A percentile compares a stretch with the other conserved stretches of the same genome.
These are phyloP conservation scores for Clarireedia monteithiana DNA, from an alignment of 2,329 filamentous ascomycete species.

Conservation along the genomic window DNA sequence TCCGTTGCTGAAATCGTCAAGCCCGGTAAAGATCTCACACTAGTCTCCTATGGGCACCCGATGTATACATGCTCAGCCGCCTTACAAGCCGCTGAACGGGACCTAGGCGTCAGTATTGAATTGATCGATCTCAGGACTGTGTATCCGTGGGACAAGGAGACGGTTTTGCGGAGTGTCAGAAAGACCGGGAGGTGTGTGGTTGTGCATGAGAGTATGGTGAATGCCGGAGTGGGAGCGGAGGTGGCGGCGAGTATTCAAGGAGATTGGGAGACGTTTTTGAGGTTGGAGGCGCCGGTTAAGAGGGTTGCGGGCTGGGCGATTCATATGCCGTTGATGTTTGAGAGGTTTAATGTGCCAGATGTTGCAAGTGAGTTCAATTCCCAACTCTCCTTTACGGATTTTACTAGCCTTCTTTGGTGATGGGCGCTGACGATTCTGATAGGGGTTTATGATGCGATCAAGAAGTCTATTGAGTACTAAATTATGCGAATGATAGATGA, in stretches of 20 bases:
- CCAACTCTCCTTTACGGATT: not conserved
- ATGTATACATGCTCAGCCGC: constrained; percentile 61
- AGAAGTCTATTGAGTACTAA: constrained; percentile 26
- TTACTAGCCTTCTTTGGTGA: not conserved
- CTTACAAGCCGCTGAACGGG: constrained; percentile 58
- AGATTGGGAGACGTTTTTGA: constrained; percentile 50
- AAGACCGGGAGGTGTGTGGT: constrained; percentile 64
- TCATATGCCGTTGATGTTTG: constrained; percentile 58
- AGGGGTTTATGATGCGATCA: constrained; percentile 31
- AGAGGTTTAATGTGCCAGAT: constrained; percentile 60
- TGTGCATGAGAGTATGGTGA: constrained; percentile 70
- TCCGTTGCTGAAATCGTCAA: constrained; percentile 63
- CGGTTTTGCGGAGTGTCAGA: constrained; percentile 56
- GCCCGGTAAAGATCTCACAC: constrained; percentile 56
- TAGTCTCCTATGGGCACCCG: constrained; percentile 64
- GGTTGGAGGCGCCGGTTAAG: constrained; percentile 61
- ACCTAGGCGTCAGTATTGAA: constrained; percentile 58
- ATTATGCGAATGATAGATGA: not conserved
- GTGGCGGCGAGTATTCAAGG: constrained; percentile 66
- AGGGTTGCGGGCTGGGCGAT: constrained; percentile 64
- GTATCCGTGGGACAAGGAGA: constrained; percentile 65
- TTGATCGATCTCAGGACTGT: constrained; percentile 64
- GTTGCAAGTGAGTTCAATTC: constrained; percentile 50
- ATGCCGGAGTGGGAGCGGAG: constrained; percentile 65
- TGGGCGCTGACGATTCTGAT: constrained; percentile 11